These are phyloP conservation scores for Dentipellis sp. DNA, from an alignment of 768 basidiomycete species.

Conservation along the genomic window DNA sequence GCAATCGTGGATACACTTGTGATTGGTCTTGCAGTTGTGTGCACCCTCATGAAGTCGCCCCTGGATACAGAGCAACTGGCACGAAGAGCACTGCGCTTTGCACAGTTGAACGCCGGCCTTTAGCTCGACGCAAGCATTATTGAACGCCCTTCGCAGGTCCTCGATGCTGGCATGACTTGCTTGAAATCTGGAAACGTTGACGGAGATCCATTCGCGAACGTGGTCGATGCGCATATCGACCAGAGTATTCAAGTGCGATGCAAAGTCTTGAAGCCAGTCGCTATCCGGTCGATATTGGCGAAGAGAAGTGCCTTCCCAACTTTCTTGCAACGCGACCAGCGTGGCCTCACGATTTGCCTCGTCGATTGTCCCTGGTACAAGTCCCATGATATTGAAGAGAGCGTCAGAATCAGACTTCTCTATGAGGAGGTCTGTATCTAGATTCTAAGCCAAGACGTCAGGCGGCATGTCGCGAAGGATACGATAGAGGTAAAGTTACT, in stretches of 20 bases:
- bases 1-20: slow-evolving; percentile 36
- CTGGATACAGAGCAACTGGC: slow-evolving; percentile 40
- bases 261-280: slow-evolving; percentile 32
- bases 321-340: slow-evolving; percentile 16
- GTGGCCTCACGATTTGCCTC: slow-evolving; percentile 14
- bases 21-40: slow-evolving; percentile 44
- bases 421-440: slow-evolving; percentile 39
- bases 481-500: slow-evolving; percentile 21
- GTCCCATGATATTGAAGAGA: slow-evolving; percentile 24
- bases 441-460: slow-evolving; percentile 28
- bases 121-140: slow-evolving; percentile 35
- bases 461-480: background rate
- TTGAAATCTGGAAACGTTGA: slow-evolving; percentile 41
- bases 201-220: slow-evolving; percentile 41
- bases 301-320: slow-evolving; percentile 23
- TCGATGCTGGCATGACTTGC: slow-evolving; percentile 33
- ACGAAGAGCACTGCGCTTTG: slow-evolving; percentile 34
- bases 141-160: slow-evolving; percentile 34
- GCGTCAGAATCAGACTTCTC: slow-evolving; percentile 26
- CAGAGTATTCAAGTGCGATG: slow-evolving; percentile 27
- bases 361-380: slow-evolving; percentile 9
- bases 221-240: slow-evolving; percentile 35
- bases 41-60: slow-evolving; percentile 32
- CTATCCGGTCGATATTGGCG: slow-evolving; percentile 30
- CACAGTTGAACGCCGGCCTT: slow-evolving; percentile 39